Evolutionary conservation across 371 early-diverging fungal species (phyloP).

Genomic region (Apophysomyces variabilis): DNA sequence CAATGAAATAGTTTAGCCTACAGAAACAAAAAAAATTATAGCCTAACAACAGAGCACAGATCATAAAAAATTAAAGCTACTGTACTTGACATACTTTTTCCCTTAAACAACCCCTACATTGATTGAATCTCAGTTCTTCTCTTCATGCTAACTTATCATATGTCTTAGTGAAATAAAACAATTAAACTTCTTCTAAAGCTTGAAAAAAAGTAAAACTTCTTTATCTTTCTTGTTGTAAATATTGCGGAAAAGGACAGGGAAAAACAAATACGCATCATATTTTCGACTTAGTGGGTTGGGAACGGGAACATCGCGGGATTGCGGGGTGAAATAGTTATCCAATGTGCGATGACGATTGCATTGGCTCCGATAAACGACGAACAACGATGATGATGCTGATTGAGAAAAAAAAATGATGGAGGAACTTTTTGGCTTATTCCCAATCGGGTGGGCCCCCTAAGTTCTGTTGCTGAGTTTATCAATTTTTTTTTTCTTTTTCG

Average conservation of each 20-base stretch:
- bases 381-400: neutral
- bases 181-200: no score
- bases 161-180: neutral
- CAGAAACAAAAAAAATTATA: neutral
- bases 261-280: conserved; percentile 6
- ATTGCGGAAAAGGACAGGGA: neutral
- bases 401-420: neutral
- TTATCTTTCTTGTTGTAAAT: neutral
- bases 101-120: neutral
- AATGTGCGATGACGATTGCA: conserved; percentile 4
- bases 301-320: conserved; percentile 12
- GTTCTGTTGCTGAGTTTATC: conserved; percentile 6
- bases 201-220: neutral
- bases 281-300: conserved; percentile 1
- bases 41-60: neutral
- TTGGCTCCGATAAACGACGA: conserved; percentile 6
- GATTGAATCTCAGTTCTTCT: neutral
- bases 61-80: neutral
- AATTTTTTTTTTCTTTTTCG: conserved; percentile 17
- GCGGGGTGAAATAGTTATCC: conserved; percentile 10
- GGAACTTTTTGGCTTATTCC: neutral
- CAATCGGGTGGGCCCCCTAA: conserved; percentile 2
- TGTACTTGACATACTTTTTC: no score
- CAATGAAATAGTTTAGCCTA: conserved; percentile 9
- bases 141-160: neutral